These are phyloP conservation scores for Rhytidhysteron rufulum DNA, from an alignment of 2,329 filamentous ascomycete genomes.

Conservation along the genomic window DNA sequence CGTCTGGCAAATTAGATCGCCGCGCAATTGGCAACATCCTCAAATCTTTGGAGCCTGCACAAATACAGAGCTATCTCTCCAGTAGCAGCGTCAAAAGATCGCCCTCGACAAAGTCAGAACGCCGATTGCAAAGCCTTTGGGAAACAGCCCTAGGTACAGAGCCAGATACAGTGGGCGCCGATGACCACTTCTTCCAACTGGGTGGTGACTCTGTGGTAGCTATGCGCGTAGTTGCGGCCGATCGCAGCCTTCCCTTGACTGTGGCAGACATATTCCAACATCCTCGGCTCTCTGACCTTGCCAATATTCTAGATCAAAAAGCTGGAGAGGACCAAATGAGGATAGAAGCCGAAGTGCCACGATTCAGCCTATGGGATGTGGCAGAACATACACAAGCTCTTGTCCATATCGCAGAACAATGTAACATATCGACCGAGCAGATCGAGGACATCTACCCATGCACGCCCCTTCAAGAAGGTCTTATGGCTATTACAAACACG, in stretches of 20 bases:
- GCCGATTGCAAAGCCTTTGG: neutral
- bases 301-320: conserved; percentile 32
- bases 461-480: conserved; percentile 52
- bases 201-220: conserved; percentile 37
- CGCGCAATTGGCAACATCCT: conserved; percentile 36
- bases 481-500: conserved; percentile 52
- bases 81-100: conserved; percentile 13
- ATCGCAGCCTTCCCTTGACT: conserved; percentile 25
- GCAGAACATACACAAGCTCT: conserved; percentile 1
- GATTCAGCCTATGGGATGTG: neutral
- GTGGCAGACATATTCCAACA: conserved; percentile 36
- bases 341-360: neutral
- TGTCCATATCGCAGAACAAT: conserved; percentile 4
- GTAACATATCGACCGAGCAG: conserved; percentile 2
- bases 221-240: conserved; percentile 32
- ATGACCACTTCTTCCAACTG: conserved; percentile 34
- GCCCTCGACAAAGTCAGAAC: conserved; percentile 11
- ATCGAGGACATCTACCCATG: conserved; percentile 55
- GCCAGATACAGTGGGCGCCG: conserved; percentile 40
- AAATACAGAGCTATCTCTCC: conserved; percentile 33
- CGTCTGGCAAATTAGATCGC: conserved; percentile 5
- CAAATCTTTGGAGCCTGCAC: conserved; percentile 29
- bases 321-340: neutral
- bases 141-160: neutral
- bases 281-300: conserved; percentile 47